phyloP scores from a whole-genome alignment of 2,329 filamentous ascomycete species.

The Amauroascus niger region DNA sequence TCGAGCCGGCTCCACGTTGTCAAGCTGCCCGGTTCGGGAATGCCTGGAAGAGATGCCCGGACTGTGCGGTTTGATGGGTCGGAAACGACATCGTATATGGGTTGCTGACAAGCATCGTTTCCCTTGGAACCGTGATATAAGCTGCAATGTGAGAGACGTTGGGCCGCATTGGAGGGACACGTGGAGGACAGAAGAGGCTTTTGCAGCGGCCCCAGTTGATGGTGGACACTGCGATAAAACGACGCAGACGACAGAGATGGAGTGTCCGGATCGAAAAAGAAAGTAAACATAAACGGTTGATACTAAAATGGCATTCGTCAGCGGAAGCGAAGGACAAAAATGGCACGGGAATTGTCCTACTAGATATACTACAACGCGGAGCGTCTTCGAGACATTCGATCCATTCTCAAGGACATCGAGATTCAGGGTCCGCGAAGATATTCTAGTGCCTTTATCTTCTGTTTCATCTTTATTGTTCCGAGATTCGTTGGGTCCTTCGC shows the following conservation, averaged over 20 bases:
- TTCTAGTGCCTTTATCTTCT: not conserved
- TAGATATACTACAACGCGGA: slow-evolving; percentile 37
- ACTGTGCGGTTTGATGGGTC: slow-evolving; percentile 50
- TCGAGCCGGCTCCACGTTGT: slow-evolving; percentile 47
- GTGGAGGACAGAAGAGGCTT: slow-evolving; percentile 40
- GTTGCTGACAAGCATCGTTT: slow-evolving; percentile 26
- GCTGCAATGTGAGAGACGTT: slow-evolving; percentile 29
- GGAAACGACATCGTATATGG: slow-evolving; percentile 52
- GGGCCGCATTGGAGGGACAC: slow-evolving; percentile 33
- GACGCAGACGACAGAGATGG: slow-evolving; percentile 33
- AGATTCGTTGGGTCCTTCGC: not conserved
- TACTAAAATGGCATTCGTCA: slow-evolving; percentile 9
- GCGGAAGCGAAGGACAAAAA: not conserved
- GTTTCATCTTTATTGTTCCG: not conserved
- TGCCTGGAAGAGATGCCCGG: slow-evolving; percentile 55
- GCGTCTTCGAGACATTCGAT: slow-evolving; percentile 4
- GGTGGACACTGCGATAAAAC: slow-evolving; percentile 42
- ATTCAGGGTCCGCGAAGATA: slow-evolving; percentile 9
- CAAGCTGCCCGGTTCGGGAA: slow-evolving; percentile 45
- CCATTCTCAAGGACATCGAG: not conserved
- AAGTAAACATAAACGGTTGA: slow-evolving; percentile 44
- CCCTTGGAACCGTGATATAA: slow-evolving; percentile 27
- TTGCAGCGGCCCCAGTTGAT: slow-evolving; percentile 42
- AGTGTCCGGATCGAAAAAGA: slow-evolving; percentile 39
- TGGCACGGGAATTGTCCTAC: slow-evolving; percentile 21